Base-by-base conservation (phyloP, 371 early-diverging fungal genomes). In the Mortierella sp. region DNA sequence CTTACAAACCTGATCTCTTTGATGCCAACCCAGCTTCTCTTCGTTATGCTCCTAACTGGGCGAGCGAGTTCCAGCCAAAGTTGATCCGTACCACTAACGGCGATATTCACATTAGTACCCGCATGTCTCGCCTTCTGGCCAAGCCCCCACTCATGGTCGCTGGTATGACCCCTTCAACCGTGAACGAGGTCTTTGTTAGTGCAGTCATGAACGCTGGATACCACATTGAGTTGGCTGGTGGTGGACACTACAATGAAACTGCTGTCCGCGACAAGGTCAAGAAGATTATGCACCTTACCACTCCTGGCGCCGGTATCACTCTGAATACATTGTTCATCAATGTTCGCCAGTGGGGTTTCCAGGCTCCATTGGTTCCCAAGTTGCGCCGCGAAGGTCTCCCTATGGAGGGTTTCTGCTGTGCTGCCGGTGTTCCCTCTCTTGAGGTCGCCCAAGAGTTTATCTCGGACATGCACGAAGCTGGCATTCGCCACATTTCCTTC, bases 281-380 rank as follows among this genome's bases (percentile, higher is more conserved):
- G 58, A 84, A 91, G 67, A 94, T 98, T 77, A 93, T 96, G 88
- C 79, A 88, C 1, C 71, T 88, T 32, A 89, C 94, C 69, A 91
- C 89, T 36, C 92, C 96, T n/a, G 97, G 98, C 48, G 92, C 93
- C 68, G 96, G 96, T 60, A 89, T 98, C 63, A 93, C 95, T 32
- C 84, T 98, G 76, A 98, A 98, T 87, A 94, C 94, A 53, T 87
- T 98, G 40, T 98, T 96, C 89, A 84, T 98, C 69, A 98, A 97
- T 84, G 95, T 96, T 36, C 92, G 96, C 76, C 93, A 96, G 74
- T 98, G 98, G 98, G 96, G 96, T 11, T 96, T 97, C 94, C 97
- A 97, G 86, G 96, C 95, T 83, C 98, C 98, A 41, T 86, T 94
- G 38, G 90, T 94, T 40, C 93, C 92, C 85, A 88, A 91, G 58